Percentiles rank a stretch among this genome's conserved stretches.
Conservation (phyloP, 208 protist genomes). For the Balamuthia mandrillaris region DNA sequence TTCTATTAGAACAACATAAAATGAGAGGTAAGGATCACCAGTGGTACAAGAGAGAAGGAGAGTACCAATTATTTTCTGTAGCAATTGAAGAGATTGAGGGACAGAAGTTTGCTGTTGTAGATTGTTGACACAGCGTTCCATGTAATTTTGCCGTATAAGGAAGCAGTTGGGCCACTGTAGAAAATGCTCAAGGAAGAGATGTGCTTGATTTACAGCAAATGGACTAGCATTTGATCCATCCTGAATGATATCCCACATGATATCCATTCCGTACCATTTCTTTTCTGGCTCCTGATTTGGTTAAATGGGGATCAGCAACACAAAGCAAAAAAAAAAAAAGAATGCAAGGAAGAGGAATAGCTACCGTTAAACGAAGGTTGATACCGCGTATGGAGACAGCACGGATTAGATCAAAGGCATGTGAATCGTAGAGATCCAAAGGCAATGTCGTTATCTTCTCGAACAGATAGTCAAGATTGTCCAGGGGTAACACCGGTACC, state of each 20-base stretch:
- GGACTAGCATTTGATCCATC: neutral
- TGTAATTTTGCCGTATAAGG: conserved; percentile 15
- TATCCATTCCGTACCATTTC: conserved; percentile 45
- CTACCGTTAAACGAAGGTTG: neutral
- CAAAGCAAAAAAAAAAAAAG: neutral
- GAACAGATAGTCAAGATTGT: conserved; percentile 53
- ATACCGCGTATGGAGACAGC: conserved; percentile 26
- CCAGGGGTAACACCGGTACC: neutral
- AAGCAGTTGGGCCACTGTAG: conserved; percentile 4
- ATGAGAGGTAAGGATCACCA: neutral
- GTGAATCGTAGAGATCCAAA: conserved; percentile 27
- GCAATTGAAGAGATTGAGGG: conserved; percentile 31
- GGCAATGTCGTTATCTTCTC: conserved; percentile 51
- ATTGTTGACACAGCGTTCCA: conserved; percentile 35
- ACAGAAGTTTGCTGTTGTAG: conserved; percentile 43
- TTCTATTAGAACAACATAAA: neutral
- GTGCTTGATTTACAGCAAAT: neutral
- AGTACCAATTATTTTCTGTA: conserved; percentile 40
- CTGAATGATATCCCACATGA: conserved; percentile 52
- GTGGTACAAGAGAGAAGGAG: neutral
- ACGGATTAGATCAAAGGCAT: conserved; percentile 36
- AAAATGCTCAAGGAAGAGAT: conserved; percentile 21
- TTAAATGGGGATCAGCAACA: neutral
- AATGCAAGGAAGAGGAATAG: neutral
- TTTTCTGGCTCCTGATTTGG: conserved; percentile 18